Percentiles rank a stretch among this genome's conserved stretches.
phyloP scores from a whole-genome alignment of 2,329 filamentous ascomycete species.

The Dothistroma pini region DNA sequence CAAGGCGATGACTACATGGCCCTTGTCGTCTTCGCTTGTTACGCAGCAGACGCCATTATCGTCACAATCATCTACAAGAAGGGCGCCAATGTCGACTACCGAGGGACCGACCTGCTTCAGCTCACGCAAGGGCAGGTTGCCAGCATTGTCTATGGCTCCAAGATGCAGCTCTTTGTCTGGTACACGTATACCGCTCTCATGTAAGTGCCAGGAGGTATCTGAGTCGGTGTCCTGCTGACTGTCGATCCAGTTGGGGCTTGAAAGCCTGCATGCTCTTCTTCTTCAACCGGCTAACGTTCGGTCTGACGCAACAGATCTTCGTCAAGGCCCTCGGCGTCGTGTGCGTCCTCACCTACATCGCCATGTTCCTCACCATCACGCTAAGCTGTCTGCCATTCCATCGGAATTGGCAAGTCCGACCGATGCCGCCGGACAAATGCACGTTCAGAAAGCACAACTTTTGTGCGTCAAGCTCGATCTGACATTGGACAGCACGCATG shows the following conservation, averaged over 20 bases:
- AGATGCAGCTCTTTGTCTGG: conserved; percentile 41
- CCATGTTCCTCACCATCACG: conserved; percentile 35
- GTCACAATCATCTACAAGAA: conserved; percentile 34
- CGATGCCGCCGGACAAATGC: conserved; percentile 30
- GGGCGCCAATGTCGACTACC: conserved; percentile 33
- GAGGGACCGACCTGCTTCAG: conserved; percentile 15
- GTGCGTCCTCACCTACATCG: conserved; percentile 31
- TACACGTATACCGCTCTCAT: conserved; percentile 26
- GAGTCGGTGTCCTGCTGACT: conserved; percentile 26
- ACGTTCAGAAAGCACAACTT: conserved; percentile 30
- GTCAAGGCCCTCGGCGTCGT: conserved; percentile 32
- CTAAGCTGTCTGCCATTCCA: conserved; percentile 30
- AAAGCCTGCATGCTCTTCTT: conserved; percentile 31
- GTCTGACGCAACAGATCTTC: conserved; percentile 30
- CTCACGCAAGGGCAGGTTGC: conserved; percentile 31
- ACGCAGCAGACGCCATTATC: conserved; percentile 36
- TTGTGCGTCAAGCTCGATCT: not conserved
- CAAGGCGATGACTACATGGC: conserved; percentile 41
- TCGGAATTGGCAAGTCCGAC: conserved; percentile 32
- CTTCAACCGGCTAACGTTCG: conserved; percentile 35
- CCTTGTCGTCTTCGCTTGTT: conserved; percentile 36
- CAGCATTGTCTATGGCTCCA: conserved; percentile 35
- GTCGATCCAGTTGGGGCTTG: conserved; percentile 34
- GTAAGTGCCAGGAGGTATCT: conserved; percentile 2
- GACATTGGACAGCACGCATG: conserved; percentile 6